These are phyloP conservation scores for Sechiopsis laciniata DNA, from an alignment of 306 rosid species.

Conservation along the genomic window DNA sequence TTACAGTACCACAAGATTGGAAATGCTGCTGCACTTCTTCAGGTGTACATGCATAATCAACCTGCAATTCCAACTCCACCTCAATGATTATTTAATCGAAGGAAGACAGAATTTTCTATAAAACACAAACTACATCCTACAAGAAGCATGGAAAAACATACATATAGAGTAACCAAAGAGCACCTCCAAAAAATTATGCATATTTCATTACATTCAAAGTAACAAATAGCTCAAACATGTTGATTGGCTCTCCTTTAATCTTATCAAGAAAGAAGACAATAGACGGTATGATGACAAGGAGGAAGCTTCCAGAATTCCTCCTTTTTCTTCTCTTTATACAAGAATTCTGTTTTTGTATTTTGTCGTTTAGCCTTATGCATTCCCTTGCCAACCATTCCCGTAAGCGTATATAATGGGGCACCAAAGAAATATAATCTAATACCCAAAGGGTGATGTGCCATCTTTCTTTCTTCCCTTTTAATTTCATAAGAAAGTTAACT, in stretches of 20 bases:
- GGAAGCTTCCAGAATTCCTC: too few species aligned
- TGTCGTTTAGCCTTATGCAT: too few species aligned
- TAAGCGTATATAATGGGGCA: too few species aligned
- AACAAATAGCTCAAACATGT: slow-evolving; percentile 6
- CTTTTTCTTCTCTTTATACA: too few species aligned
- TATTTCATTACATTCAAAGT: neutral
- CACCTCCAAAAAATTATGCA: neutral
- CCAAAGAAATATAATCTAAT: too few species aligned
- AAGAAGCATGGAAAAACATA: neutral
- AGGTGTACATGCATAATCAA: slow-evolving; percentile 95
- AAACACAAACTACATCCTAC: neutral
- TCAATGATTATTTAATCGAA: slow-evolving; percentile 25
- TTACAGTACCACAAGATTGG: slow-evolving; percentile 89
- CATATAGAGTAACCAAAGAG: neutral
- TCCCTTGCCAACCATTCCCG: too few species aligned
- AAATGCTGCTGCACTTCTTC: slow-evolving; percentile 98
- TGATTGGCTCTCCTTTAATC: neutral
- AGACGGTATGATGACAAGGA: too few species aligned
- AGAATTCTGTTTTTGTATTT: too few species aligned
- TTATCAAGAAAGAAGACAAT: too few species aligned
- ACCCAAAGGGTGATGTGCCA: too few species aligned
- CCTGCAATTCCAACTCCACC: slow-evolving; percentile 46
- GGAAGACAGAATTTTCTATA: slow-evolving; percentile 13
- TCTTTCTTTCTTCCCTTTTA: too few species aligned
- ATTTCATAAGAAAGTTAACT: too few species aligned